Base-by-base conservation (phyloP, 208 protist species). In the Trypanosoma conorhini region DNA sequence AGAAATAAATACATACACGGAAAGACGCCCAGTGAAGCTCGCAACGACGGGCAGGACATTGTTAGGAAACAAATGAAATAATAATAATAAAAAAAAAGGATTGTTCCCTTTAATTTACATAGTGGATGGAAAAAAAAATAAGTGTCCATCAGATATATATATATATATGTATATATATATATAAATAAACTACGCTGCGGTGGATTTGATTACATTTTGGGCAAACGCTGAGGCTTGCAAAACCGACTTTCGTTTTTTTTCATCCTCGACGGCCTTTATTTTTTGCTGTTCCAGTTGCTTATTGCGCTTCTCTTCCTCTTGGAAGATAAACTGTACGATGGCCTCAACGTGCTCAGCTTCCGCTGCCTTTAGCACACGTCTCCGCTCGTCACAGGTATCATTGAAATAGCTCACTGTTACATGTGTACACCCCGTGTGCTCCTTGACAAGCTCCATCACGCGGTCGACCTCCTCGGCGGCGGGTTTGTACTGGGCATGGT, bases 371-470 rank as follows among this genome's bases (percentile, higher is more conserved):
- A 93, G 79, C 48, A 86, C 54, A 22, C 85, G 74, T 42, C 88
- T 77, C 22, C 75, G 60, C 75, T 93, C 88, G 72, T 93, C 88
- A 67, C 83, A 83, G 15, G 85, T 89, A 64, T 85, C 76, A 40
- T 78, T 80, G 33, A 93, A 79, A 61, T 88, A 65, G 44, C 75
- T 52, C 0, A 93, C 74, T 21, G 80, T 72, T 28, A 87, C 71
- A 48, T 85, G 79, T 13, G 77, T 79, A 5, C 74, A 80, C 0
- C 71, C 77, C 8, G 83, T 60, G 26, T 74, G 57, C 5, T 84
- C 63, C 50, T 62, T 61, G 21, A 75, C 76, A 5, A 70, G 63
- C 26, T 22, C 26, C 33, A 70, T 61, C 54, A 88, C 85, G 38
- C 13, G 35, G 0, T 67, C 62, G 7, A 89, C 13, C 3, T 81